Base-by-base conservation (phyloP, 225 moss, liverwort and hornwort species). In the Anthoceros angustus region DNA sequence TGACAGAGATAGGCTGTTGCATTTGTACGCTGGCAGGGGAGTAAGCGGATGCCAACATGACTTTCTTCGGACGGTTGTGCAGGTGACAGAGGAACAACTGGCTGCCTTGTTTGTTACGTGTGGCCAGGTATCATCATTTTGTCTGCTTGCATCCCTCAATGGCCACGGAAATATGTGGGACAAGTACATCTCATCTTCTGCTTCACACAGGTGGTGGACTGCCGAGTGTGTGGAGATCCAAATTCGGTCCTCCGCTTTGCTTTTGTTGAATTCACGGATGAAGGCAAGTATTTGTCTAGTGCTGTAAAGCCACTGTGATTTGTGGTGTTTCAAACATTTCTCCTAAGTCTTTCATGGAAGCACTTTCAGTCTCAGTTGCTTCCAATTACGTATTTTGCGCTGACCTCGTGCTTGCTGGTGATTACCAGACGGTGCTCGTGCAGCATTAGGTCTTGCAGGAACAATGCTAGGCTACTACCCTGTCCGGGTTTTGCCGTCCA, bases 51-150 rank as follows among this genome's bases (percentile, higher is more conserved):
- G 25, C 40, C 11, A 10, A 4, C 64, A 21, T 18, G 21, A 10
- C 40, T 41, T 21, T 40, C 2, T 43, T 39, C 42, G 40, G 40
- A 5, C 16, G 21, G 20, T 75, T 73, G 73, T 70, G 12, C 76
- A 94, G 93, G 93, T 95, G 9, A 95, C 94, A 1, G 93, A 93
- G 74, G 92, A 98, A 74, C 89, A 92, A 72, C 89, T 92, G 42
- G 98, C 87, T 40, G 88, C 92, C 64, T 87, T 98, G 39, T 98
- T 98, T 80, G 87, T 92, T 79, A 83, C 89, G 0, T 98, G 92
- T 79, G 92, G 95, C 64, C 91, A 91, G 83, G 93, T 93, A 76
- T 23, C 55, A 55, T 7, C 12, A 46, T 55, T 7, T 55, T 18
- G 10, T 16, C 0, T 70, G 16, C 26, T 63, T 40, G 61, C 63